Conservation (phyloP, 331 rosid genomes). For the Prunus yedoensis region DNA sequence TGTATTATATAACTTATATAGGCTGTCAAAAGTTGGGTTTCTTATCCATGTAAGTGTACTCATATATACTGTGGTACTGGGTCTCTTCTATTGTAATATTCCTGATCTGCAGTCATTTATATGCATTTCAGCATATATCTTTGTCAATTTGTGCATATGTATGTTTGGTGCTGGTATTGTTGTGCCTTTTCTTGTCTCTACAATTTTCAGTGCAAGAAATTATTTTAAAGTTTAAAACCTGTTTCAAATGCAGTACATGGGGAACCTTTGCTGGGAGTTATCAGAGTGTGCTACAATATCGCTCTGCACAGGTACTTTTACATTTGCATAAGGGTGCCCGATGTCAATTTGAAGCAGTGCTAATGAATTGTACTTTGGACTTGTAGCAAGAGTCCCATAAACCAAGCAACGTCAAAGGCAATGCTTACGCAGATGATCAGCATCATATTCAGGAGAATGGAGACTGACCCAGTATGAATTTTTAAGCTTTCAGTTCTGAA, state of each 20-base stretch:
- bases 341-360: conserved; percentile 27
- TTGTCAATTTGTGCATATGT: conserved; percentile 10
- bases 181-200: background rate
- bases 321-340: conserved; percentile 18
- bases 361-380: conserved; percentile 37
- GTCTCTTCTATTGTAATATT: background rate
- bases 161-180: conserved; percentile 4
- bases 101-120: background rate
- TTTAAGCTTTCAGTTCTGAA: conserved; percentile 22
- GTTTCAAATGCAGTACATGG: conserved; percentile 78
- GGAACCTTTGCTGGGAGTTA: conserved; percentile 89
- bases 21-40: background rate
- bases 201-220: background rate
- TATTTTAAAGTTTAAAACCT: background rate
- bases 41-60: background rate
- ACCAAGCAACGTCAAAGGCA: conserved; percentile 99
- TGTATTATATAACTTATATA: background rate
- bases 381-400: conserved; percentile 94
- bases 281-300: conserved; percentile 96
- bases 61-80: background rate
- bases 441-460: conserved; percentile 92
- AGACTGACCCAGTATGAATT: conserved; percentile 72
- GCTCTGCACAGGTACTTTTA: conserved; percentile 92
- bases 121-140: background rate
- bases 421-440: conserved; percentile 99